Evolutionary conservation across 768 basidiomycete species (phyloP), one percentile per base, ranked within the genome.

Genomic region (Termitomyces sp.): DNA sequence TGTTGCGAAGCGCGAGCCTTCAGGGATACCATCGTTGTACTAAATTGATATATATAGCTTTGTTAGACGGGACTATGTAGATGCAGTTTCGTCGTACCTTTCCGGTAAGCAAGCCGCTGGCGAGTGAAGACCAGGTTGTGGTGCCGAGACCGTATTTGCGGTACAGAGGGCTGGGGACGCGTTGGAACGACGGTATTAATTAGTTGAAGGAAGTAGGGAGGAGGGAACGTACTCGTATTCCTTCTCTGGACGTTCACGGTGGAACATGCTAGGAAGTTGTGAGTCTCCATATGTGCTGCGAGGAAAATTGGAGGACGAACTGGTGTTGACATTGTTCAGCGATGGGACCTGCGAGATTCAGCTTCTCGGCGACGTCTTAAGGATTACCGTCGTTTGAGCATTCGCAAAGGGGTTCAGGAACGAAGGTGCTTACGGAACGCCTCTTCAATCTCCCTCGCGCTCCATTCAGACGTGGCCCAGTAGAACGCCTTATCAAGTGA

Each of bases 271-370:
- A 71, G 71, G 28, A 55, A 1, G 13, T 49, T 45, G 49, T 40
- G 2, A 55, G 6, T 1, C 9, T 15, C 13, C 4, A 40, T 32
- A 18, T n/a, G 9, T 32, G 18, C 12, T 38, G 24, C 16, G 7
- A 32, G 7, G 22, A 36, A 7, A 8, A 22, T 12, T 4, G 12
- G 22, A 15, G n/a, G 18, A 66, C 81, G 24, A 61, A 88, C 86
- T 87, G 75, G 77, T 89, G 84, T 68, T 89, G 83, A 69, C 87
- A 87, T 74, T 94, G 92, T 64, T 94, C 92, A 44, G 84, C 86
- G 59, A 88, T 83, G 1, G 92, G 94, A 8, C 82, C 81, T 60
- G 85, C 80, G 24, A 95, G 77, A 64, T 83, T 82, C 44, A 92
- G 78, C 62, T 82, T 84, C 55, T 79, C 78, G 12, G 92, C 91